A percentile compares a stretch with the other conserved stretches of the same genome.
phyloP scores from a whole-genome alignment of 805 yeast species.

The Wickerhamiella sorbophila region DNA sequence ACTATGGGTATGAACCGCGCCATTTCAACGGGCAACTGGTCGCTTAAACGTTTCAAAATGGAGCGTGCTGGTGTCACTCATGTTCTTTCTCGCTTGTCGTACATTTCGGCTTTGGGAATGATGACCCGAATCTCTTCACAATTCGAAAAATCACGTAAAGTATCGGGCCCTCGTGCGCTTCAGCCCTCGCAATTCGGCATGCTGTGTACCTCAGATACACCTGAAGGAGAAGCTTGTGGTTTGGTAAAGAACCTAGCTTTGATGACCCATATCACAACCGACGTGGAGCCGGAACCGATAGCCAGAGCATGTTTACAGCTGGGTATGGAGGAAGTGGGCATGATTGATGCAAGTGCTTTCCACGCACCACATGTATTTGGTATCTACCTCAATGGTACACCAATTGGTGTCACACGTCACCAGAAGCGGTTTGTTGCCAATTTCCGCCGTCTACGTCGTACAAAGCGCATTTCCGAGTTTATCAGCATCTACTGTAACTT shows the following conservation, averaged over 20 bases:
- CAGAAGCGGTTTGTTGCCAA: constrained; percentile 69
- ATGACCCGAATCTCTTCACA: constrained; percentile 99
- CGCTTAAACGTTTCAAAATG: constrained; percentile 96
- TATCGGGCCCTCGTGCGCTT: constrained; percentile 95
- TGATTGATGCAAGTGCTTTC: constrained; percentile 68
- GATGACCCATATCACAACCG: constrained; percentile 98
- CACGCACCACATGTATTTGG: constrained; percentile 71
- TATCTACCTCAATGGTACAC: constrained; percentile 84
- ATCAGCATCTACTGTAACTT: constrained; percentile 80
- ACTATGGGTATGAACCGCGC: constrained; percentile 93
- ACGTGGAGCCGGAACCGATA: constrained; percentile 89
- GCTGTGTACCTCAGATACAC: constrained; percentile 97
- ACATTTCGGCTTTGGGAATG: constrained; percentile 94
- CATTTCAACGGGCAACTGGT: constrained; percentile 98
- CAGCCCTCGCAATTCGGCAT: constrained; percentile 99
- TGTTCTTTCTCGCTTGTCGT: constrained; percentile 78
- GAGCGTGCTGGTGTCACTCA: constrained; percentile 99
- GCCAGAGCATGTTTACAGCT: constrained; percentile 58
- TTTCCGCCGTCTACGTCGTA: constrained; percentile 69
- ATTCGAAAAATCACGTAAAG: constrained; percentile 94
- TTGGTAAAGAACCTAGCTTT: constrained; percentile 90
- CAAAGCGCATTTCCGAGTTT: constrained; percentile 76
- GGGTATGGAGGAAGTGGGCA: constrained; percentile 79
- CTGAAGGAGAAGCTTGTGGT: constrained; percentile 99
- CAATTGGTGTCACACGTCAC: constrained; percentile 76